Evolutionary conservation across 257 asterid species (phyloP).

Genomic region (Solanum arcanum): DNA sequence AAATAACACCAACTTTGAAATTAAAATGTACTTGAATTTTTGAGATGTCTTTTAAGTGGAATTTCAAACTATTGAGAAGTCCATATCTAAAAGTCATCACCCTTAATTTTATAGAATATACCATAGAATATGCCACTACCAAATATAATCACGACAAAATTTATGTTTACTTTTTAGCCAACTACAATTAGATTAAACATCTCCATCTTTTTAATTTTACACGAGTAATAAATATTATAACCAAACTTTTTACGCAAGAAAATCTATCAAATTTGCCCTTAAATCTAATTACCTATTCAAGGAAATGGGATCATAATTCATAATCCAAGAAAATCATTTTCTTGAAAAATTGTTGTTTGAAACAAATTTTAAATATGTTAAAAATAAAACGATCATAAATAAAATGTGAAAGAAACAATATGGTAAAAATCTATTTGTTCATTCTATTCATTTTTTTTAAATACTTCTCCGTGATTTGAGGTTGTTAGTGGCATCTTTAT

Average conservation of each 20-base stretch:
- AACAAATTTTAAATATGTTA: background rate
- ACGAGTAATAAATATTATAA: background rate
- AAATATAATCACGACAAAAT: background rate
- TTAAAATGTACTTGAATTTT: background rate
- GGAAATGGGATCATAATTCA: background rate
- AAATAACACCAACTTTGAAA: background rate
- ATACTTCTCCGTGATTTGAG: accelerated
- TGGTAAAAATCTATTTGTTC: background rate
- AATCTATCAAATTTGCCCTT: background rate
- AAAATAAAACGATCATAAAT: no score
- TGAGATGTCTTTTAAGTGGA: background rate
- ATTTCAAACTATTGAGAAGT: background rate
- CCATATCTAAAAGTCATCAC: background rate
- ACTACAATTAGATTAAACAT: background rate
- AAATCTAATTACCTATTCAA: background rate
- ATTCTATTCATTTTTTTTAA: accelerated
- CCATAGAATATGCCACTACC: background rate
- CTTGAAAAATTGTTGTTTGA: background rate
- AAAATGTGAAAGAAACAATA: background rate
- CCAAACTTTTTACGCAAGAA: background rate
- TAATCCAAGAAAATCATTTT: background rate
- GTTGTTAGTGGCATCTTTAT: background rate
- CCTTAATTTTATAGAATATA: background rate
- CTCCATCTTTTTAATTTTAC: background rate
- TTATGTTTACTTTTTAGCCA: background rate